phyloP scores from a whole-genome alignment of 2,329 filamentous ascomycete species.

The Colletotrichum destructivum region DNA sequence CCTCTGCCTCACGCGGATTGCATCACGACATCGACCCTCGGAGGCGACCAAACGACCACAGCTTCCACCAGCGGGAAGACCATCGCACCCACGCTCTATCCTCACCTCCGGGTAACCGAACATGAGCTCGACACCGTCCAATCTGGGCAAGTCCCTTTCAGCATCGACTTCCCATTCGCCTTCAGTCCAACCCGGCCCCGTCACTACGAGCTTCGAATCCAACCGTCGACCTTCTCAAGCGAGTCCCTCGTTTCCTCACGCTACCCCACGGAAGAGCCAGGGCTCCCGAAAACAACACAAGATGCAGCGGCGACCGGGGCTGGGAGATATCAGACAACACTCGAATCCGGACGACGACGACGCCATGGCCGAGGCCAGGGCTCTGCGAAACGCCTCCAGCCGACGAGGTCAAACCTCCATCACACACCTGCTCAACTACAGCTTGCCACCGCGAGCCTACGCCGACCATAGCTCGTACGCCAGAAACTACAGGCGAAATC shows the following conservation, averaged over 20 bases:
- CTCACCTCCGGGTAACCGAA: slow-evolving; percentile 37
- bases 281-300: slow-evolving; percentile 86
- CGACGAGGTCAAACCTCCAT: slow-evolving; percentile 97
- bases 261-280: slow-evolving; percentile 82
- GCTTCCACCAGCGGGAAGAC: slow-evolving; percentile 25
- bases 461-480: slow-evolving; percentile 67
- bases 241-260: slow-evolving; percentile 51
- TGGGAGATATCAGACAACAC: slow-evolving; percentile 52
- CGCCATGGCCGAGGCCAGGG: slow-evolving; percentile 84
- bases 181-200: slow-evolving; percentile 57
- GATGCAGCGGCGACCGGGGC: slow-evolving; percentile 79
- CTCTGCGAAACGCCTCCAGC: slow-evolving; percentile 70
- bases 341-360: slow-evolving; percentile 80
- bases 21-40: slow-evolving; percentile 31
- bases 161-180: slow-evolving; percentile 58
- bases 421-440: slow-evolving; percentile 95
- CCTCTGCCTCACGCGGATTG: slow-evolving; percentile 7
- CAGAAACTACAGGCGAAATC: slow-evolving; percentile 77
- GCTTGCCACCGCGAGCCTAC: slow-evolving; percentile 81
- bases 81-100: slow-evolving; percentile 1
- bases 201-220: slow-evolving; percentile 65
- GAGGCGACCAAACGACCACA: slow-evolving; percentile 4
- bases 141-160: slow-evolving; percentile 68
- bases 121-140: slow-evolving; percentile 52
- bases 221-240: slow-evolving; percentile 62